These are phyloP conservation scores for Hevea brasiliensis DNA, from an alignment of 345 rosid species.

Conservation along the genomic window DNA sequence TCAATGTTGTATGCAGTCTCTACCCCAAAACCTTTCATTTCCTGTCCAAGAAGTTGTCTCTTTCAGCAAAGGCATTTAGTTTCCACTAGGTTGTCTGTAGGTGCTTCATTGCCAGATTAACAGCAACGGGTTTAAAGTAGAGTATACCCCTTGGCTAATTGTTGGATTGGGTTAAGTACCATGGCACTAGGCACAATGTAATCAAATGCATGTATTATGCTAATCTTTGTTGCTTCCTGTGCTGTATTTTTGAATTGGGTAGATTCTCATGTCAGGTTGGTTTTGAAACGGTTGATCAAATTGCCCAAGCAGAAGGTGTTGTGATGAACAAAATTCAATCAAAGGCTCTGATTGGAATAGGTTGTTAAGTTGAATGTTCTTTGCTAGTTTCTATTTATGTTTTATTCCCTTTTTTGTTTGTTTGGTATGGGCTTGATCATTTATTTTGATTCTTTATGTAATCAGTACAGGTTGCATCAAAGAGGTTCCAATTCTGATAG, in stretches of 20 bases:
- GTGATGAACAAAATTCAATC: conserved; percentile 81
- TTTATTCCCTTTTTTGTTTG: background rate
- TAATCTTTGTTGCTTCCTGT: background rate
- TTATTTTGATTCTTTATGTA: conserved; percentile 36
- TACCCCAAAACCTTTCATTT: conserved; percentile 45
- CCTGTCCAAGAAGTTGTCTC: conserved; percentile 29
- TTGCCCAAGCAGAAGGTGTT: conserved; percentile 62
- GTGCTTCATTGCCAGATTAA: conserved; percentile 44
- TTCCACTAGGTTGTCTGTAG: conserved; percentile 41
- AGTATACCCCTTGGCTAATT: conserved; percentile 88
- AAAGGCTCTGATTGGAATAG: conserved; percentile 85
- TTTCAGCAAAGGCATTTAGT: conserved; percentile 31
- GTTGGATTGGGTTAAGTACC: conserved; percentile 94
- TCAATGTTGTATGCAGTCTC: conserved; percentile 66
- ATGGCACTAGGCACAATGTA: conserved; percentile 97
- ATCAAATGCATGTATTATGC: background rate
- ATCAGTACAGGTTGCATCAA: conserved; percentile 80
- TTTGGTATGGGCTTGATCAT: conserved; percentile 23
- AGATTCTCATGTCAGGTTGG: conserved; percentile 58
- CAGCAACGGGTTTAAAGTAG: conserved; percentile 49
- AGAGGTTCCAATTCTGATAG: conserved; percentile 82
- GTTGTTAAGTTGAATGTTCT: conserved; percentile 39
- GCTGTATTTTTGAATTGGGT: conserved; percentile 13
- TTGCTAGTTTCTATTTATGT: conserved; percentile 1
- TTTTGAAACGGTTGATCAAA: conserved; percentile 79